Evolutionary conservation across 139 green algal species (phyloP), one percentile per base, ranked within the genome.

Genomic region (Tetraselmis striata): DNA sequence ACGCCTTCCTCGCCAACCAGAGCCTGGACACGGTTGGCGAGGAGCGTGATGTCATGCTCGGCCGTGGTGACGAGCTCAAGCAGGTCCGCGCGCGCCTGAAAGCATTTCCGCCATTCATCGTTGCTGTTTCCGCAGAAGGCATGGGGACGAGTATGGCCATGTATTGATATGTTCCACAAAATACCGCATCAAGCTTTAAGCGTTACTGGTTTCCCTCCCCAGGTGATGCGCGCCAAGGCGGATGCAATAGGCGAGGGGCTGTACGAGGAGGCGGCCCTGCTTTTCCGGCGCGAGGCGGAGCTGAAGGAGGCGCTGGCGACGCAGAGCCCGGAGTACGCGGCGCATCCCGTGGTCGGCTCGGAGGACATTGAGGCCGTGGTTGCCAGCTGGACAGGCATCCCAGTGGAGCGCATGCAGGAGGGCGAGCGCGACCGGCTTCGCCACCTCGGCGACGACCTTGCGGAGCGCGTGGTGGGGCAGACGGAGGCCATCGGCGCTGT

Each of bases 361-460:
- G 84, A 79, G 2, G 94, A 99, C 79, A 94, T 99, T 45, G 96
- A 97, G 84, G 87, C 87, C n/a, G 92, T 99, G 11, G 93, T 98
- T 67, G 79, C 89, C 0, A 76, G 87, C 2, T 95, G 92, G 93
- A 93, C 87, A 1, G 86, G 90, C 31, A 83, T 97, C 31, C 92
- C 94, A 23, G 80, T 95, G 24, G 80, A 93, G 85, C 80, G 85
- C 58, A 85, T 96, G 75, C 83, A 67, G 28, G 29, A 86, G 31
- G 90, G 95, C 31, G 94, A 97, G 74, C 82, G 84, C 32, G 79
- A 87, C 25, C 82, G 82, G 23, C 86, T 95, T 81, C 30, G 90
- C 27, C 75, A 83, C 1, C 89, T 97, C 76, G 88, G 86, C 1
- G 77, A 89, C 0, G 78, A 30, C 0, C 87, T 96, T 18, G 45